A percentile compares a stretch with the other conserved stretches of the same genome.
Evolutionary conservation across 2,329 filamentous ascomycete species (phyloP).

Genomic region (Ascochyta lentis): DNA sequence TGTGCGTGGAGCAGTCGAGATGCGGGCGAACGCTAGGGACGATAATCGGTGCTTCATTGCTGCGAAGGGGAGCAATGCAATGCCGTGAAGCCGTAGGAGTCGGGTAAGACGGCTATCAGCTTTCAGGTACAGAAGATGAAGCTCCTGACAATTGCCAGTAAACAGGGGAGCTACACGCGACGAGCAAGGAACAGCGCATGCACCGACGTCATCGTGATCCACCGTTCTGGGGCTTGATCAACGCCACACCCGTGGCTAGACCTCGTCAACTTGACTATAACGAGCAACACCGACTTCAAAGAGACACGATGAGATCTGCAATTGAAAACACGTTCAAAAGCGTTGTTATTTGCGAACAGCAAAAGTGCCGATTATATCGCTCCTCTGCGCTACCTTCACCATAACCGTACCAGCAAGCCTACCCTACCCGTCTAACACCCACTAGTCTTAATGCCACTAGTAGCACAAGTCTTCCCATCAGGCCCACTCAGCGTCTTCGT

Average conservation of each 20-base stretch:
- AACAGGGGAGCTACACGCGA: conserved; percentile 23
- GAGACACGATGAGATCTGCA: no score
- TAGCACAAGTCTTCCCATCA: conserved; percentile 38
- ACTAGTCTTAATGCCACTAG: conserved; percentile 33
- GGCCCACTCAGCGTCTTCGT: conserved; percentile 36
- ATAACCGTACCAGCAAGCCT: neutral
- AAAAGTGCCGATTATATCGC: neutral
- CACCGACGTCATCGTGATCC: conserved; percentile 27
- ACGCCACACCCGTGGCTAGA: conserved; percentile 9
- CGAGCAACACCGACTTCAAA: neutral
- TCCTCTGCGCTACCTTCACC: neutral
- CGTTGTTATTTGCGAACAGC: no score
- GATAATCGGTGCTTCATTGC: conserved; percentile 44
- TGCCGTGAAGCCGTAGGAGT: conserved; percentile 12
- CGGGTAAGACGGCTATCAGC: conserved; percentile 21
- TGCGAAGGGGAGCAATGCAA: neutral
- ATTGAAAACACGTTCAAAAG: no score
- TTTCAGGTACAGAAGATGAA: neutral
- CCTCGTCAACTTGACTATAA: neutral
- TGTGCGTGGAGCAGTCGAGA: conserved; percentile 20
- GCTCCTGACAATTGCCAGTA: conserved; percentile 1
- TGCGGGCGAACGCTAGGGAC: conserved; percentile 29
- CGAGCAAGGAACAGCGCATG: conserved; percentile 18
- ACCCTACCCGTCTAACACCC: conserved; percentile 23
- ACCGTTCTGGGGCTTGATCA: conserved; percentile 3